Conservation (phyloP, 179 eudicot genomes). For the Corrigiola litoralis region DNA sequence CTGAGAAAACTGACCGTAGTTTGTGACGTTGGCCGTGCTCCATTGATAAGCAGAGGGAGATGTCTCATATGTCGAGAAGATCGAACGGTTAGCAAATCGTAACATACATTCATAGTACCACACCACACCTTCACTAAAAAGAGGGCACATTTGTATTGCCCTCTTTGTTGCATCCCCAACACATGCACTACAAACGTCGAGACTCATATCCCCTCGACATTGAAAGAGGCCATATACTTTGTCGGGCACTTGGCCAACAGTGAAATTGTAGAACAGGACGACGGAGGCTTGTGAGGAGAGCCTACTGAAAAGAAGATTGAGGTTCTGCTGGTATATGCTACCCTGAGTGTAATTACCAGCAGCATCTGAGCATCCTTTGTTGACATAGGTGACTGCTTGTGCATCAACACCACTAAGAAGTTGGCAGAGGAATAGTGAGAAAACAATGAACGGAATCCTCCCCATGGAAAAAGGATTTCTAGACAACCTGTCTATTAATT, state of each 20-base stretch:
- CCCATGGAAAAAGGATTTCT: constrained; percentile 4
- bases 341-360: constrained; percentile 4
- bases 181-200: constrained; percentile 17
- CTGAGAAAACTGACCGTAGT: neutral
- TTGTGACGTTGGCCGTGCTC: neutral
- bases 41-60: neutral
- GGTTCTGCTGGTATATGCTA: constrained; percentile 20
- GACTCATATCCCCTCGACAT: constrained; percentile 22
- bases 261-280: constrained; percentile 16
- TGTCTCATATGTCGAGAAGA: constrained; percentile 17
- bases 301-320: neutral
- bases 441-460: neutral
- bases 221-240: constrained; percentile 26
- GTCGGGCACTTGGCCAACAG: neutral
- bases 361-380: neutral
- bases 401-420: neutral
- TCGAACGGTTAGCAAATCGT: constrained; percentile 25
- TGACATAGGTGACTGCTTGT: neutral
- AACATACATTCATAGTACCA: constrained; percentile 28
- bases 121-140: neutral
- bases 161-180: neutral
- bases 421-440: constrained; percentile 1
- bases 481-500: no score
- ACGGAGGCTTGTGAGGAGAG: constrained; percentile 3
- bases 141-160: constrained; percentile 1